Evolutionary conservation across 805 yeast species (phyloP).

Genomic region (Metschnikowia colocasiae): DNA sequence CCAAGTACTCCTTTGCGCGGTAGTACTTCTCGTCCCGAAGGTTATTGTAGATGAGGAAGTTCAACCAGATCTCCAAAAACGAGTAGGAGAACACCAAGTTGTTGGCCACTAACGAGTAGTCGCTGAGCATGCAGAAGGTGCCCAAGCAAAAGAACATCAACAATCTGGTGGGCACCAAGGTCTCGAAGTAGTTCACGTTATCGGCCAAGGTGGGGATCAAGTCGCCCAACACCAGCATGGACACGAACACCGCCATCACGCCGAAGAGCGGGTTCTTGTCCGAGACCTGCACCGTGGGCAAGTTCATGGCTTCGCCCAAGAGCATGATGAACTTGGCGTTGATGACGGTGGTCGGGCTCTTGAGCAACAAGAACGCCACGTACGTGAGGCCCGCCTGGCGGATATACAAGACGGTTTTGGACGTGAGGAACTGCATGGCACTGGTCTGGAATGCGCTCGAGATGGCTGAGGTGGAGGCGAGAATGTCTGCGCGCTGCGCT

Average conservation of each 20-base stretch:
- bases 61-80: constrained; percentile 68
- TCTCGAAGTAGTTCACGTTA: constrained; percentile 52
- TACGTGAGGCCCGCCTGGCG: constrained; percentile 45
- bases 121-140: constrained; percentile 45
- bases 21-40: constrained; percentile 61
- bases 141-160: constrained; percentile 47
- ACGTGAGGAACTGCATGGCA: constrained; percentile 49
- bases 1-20: constrained; percentile 41
- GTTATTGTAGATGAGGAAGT: constrained; percentile 57
- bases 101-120: constrained; percentile 51
- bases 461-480: background rate
- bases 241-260: constrained; percentile 43
- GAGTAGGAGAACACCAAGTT: constrained; percentile 57
- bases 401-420: constrained; percentile 44
- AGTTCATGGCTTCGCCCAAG: constrained; percentile 57
- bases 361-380: constrained; percentile 44
- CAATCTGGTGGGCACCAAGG: constrained; percentile 57
- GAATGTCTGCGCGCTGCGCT: background rate
- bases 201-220: constrained; percentile 46
- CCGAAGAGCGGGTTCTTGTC: constrained; percentile 47
- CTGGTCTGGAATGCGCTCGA: background rate
- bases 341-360: constrained; percentile 44
- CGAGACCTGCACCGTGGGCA: constrained; percentile 32
- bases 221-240: constrained; percentile 47
- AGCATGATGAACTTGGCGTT: constrained; percentile 47